Percentiles rank a stretch among this genome's conserved stretches.
Conservation (phyloP, 257 asterid species). For the Lycium ferocissimum region DNA sequence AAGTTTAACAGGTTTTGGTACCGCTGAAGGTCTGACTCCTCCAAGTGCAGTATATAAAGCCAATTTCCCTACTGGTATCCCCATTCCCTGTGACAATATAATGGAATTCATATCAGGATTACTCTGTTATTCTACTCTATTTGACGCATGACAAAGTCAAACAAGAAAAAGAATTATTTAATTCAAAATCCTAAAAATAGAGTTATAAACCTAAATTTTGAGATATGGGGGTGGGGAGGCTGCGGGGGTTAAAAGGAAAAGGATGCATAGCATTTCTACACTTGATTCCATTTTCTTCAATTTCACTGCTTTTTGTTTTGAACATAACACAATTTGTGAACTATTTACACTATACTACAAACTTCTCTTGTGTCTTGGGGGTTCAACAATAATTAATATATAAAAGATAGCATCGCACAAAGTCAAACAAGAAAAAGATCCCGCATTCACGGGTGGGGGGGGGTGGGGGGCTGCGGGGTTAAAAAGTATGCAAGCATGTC, state of each 20-base stretch:
- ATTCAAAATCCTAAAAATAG: too few relatives aligned
- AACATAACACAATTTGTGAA: background rate
- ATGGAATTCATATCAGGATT: constrained; percentile 31
- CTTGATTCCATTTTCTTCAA: too few relatives aligned
- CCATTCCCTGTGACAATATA: constrained; percentile 75
- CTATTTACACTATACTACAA: background rate
- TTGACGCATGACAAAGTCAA: background rate
- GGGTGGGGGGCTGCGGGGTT: too few relatives aligned
- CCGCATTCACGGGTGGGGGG: background rate
- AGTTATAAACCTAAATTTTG: too few relatives aligned
- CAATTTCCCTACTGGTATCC: constrained; percentile 96
- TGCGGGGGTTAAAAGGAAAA: background rate
- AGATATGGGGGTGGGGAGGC: too few relatives aligned
- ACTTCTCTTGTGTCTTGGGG: background rate
- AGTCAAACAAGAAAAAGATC: too few relatives aligned
- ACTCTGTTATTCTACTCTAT: background rate
- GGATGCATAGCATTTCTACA: background rate
- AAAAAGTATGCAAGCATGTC: too few relatives aligned
- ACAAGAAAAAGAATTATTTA: background rate
- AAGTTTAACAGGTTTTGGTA: constrained; percentile 40
- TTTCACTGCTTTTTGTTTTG: too few relatives aligned
- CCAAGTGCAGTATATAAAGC: constrained; percentile 91
- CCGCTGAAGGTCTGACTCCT: constrained; percentile 95
- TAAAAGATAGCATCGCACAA: background rate
- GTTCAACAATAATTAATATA: background rate